Base-by-base conservation (phyloP, 768 basidiomycete genomes). In the Hericium coralloides region DNA sequence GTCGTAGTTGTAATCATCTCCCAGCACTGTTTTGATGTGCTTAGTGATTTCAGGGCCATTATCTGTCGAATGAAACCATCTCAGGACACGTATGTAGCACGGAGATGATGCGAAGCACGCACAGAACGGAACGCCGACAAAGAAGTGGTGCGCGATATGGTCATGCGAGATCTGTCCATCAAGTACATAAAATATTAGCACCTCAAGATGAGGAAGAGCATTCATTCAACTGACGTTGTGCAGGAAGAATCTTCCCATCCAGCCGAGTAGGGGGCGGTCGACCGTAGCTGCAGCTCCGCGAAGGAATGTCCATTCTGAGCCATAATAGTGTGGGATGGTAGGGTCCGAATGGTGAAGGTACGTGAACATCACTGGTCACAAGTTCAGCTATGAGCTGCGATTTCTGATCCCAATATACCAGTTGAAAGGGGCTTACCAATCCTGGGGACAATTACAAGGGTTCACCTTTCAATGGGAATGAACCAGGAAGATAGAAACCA, bases 321-420 rank as follows among this genome's bases (percentile, higher is more conserved):
- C 82, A 60, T 90, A 88, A 79, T 97, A 98, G 74, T 98, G 95
- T 50, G 95, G 95, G 48, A 98, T 81, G 49, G 88, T 70, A 18
- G 95, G 92, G 74, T 98, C 95, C 64, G 95, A 98, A 77, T 99
- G 95, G 75, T 99, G 95, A 52, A 98, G 79, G 87, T 92, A 98
- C 20, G 94, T 97, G 76, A 98, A 95, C 65, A 93, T 66, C 56
- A 98, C 91, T 55, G 49, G 49, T 3, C 2, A 49, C 17, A 49
- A 12, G 49, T 8, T 6, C 17, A 1, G 12, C 18, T 50, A 5
- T 20, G 9, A 1, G 17, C 12, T 12, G 17, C n/a, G 17, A 25
- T 6, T 31, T 25, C 17, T 4, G 49, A 12, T 50, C 17, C 6
- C 4, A 14, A n/a, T 39, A n/a, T 12, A 12, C 14, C 20, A 17